phyloP scores from a whole-genome alignment of 2,329 filamentous ascomycete genomes.

The Zymoseptoria tritici region DNA sequence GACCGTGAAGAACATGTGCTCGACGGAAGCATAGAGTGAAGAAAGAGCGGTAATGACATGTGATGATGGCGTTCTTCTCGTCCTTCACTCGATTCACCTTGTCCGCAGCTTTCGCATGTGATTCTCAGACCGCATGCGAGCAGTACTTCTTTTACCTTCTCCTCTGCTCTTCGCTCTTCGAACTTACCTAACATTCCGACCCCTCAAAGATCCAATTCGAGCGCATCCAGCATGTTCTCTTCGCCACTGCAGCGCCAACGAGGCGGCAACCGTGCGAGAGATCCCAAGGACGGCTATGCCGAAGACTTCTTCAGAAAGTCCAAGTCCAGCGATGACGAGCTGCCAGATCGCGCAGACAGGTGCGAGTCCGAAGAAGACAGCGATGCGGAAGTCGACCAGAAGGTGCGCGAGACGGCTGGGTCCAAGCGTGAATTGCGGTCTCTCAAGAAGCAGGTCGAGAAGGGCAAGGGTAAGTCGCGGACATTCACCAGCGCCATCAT shows the following conservation, averaged over 20 bases:
- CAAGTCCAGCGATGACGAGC: constrained; percentile 13
- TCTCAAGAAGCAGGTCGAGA: background rate
- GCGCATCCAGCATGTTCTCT: background rate
- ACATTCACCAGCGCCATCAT: background rate
- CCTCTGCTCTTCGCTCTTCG: background rate
- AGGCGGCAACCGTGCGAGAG: background rate
- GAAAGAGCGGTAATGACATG: background rate
- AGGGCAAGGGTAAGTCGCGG: background rate
- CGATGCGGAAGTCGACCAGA: constrained; percentile 7
- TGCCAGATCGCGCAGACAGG: constrained; percentile 10
- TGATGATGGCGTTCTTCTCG: background rate
- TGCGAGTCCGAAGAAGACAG: constrained; percentile 21
- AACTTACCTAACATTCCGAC: background rate
- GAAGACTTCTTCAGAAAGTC: constrained; percentile 1
- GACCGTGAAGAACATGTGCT: background rate
- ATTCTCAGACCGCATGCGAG: background rate
- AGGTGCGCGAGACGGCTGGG: background rate
- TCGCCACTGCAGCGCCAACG: background rate
- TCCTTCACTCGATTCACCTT: background rate
- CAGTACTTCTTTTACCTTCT: background rate
- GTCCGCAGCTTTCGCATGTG: background rate
- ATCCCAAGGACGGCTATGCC: background rate
- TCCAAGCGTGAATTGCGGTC: background rate
- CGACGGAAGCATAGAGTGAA: background rate
- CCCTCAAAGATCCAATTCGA: background rate